Percentiles rank a stretch among this genome's conserved stretches.
These are phyloP conservation scores for Hypoxylon lenormandii DNA, from an alignment of 495 filamentous ascomycete genomes.

Conservation along the genomic window DNA sequence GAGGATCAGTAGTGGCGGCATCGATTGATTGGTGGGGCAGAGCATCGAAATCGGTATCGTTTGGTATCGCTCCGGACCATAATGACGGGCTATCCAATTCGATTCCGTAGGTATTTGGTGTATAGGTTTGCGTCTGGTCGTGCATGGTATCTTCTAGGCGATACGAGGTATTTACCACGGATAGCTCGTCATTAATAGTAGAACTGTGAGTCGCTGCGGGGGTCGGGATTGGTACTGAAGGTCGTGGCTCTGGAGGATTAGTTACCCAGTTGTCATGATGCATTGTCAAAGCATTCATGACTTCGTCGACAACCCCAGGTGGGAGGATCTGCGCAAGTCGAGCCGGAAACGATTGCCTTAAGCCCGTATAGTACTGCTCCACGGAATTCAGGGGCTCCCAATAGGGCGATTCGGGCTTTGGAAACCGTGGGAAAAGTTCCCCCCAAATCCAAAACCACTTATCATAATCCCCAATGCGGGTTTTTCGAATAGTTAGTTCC, in stretches of 20 bases:
- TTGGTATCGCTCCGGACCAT: too few species aligned
- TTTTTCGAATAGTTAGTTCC: neutral
- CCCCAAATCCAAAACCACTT: slow-evolving; percentile 21
- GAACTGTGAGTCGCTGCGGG: neutral
- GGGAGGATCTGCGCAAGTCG: neutral
- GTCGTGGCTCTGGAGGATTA: slow-evolving; percentile 8
- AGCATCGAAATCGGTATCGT: too few species aligned
- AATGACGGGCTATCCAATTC: too few species aligned
- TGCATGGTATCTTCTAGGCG: neutral
- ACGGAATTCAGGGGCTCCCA: slow-evolving; percentile 1
- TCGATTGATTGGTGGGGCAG: too few species aligned
- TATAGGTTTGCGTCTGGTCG: too few species aligned
- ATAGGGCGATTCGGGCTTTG: slow-evolving; percentile 10
- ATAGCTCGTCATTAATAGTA: neutral
- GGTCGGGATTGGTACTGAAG: neutral
- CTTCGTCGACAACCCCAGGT: neutral
- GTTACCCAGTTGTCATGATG: slow-evolving; percentile 1
- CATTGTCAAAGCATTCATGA: neutral
- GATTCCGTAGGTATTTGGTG: too few species aligned
- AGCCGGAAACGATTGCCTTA: neutral
- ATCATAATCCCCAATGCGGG: slow-evolving; percentile 3
- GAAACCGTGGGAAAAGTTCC: neutral
- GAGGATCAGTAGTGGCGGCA: too few species aligned
- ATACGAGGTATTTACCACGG: neutral
- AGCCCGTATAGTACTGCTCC: neutral